Evolutionary conservation across 2,329 filamentous ascomycete species (phyloP), one percentile per base, ranked within the genome.

Genomic region (Talaromyces sp.): DNA sequence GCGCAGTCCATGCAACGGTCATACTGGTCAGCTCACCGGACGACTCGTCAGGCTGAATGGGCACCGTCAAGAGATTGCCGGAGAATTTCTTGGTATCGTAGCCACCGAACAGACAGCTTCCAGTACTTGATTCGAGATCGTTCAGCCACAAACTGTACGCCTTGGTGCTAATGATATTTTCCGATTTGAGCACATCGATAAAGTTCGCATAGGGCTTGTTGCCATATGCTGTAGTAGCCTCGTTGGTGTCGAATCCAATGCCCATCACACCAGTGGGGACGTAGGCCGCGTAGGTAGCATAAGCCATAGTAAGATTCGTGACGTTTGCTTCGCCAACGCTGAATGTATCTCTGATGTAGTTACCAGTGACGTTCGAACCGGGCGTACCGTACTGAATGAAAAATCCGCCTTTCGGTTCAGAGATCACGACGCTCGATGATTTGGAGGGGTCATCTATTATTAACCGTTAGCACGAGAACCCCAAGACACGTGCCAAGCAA

Each of bases 81-180:
- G 80, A 72, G 75, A 86, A 95, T 72, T 93, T 93, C 64, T 82
- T 84, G 0, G 85, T 90, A 72, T 93, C 90, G 63, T 93, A 86
- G n/a, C 89, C 91, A 42, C 91, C 91, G 67, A 93, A 95, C 1
- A 93, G 79, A 64, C 93, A 88, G 67, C 80, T 88, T 39, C 91
- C 91, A 1, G 83, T 87, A 64, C 82, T 86, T 0, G 89, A 81
- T 60, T 84, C 80, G 33, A 79, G 70, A 70, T 83, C 79, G 67
- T 82, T 80, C 60, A 79, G 58, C 71, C 71, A 75, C 31, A 75
- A 63, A 31, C 69, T 67, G 59, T 69, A 69, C 50, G 67, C 69
- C 9, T 84, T 72, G 60, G 86, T 83, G 67, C 86, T 85, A 58
- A 73, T 75, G 35, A 67, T 61, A 16, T 70, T 84, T 68, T 90